A percentile compares a stretch with the other conserved stretches of the same genome.
These are phyloP conservation scores for Dichomitus squalens DNA, from an alignment of 1,284 basidiomycete species.

Conservation along the genomic window DNA sequence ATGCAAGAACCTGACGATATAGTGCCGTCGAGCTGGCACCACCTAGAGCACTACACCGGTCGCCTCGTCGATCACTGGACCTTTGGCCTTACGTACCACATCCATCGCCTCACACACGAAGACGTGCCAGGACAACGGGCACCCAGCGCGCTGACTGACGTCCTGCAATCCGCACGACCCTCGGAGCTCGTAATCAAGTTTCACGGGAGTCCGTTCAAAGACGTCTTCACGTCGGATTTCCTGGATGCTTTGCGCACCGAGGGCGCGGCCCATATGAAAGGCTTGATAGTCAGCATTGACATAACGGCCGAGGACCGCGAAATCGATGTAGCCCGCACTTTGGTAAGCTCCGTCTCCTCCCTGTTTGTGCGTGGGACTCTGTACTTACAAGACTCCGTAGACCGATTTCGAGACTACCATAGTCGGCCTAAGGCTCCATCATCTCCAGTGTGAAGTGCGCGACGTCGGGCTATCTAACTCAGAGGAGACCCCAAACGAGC, in stretches of 20 bases:
- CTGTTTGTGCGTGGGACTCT: no score
- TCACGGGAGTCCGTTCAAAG: not conserved
- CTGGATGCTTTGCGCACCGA: not conserved
- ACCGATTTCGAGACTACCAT: no score
- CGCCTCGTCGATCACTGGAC: not conserved
- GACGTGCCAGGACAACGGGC: not conserved
- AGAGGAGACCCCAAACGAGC: no score
- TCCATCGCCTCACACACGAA: not conserved
- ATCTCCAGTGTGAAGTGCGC: no score
- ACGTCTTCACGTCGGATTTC: not conserved
- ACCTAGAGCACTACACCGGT: not conserved
- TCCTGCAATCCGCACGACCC: not conserved
- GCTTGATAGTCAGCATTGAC: not conserved
- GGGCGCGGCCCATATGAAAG: not conserved
- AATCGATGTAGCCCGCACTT: not conserved
- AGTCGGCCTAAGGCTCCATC: no score
- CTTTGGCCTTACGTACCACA: not conserved
- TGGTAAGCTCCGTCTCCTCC: not conserved
- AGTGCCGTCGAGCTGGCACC: not conserved
- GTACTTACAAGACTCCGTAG: no score
- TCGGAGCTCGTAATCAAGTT: not conserved
- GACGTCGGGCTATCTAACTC: no score
- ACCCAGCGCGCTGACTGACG: not conserved
- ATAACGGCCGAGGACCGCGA: not conserved
- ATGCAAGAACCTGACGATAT: not conserved